Conservation (phyloP, 306 rosid species). For the Canavalia gladiata region DNA sequence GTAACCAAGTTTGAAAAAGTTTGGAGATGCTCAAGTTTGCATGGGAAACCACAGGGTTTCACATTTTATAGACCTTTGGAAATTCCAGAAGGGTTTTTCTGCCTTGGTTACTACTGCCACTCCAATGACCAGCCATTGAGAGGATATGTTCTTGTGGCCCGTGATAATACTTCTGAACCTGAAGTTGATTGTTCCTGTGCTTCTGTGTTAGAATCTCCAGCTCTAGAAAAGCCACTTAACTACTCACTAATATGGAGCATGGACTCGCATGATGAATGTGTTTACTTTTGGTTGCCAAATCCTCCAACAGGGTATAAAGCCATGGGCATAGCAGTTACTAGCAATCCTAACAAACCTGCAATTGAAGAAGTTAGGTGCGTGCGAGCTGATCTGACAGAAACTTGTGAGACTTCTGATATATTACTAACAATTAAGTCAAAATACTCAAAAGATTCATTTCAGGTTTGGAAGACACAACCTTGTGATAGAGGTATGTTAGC, state of each 20-base stretch:
- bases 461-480: slow-evolving; percentile 78
- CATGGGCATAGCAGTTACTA: slow-evolving; percentile 78
- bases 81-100: slow-evolving; percentile 78
- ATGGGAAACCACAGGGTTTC: slow-evolving; percentile 61
- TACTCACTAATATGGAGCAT: slow-evolving; percentile 77
- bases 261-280: slow-evolving; percentile 68
- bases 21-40: slow-evolving; percentile 63
- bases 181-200: slow-evolving; percentile 39
- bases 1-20: slow-evolving; percentile 67
- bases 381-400: slow-evolving; percentile 83
- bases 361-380: slow-evolving; percentile 75
- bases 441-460: slow-evolving; percentile 53
- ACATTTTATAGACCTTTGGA: slow-evolving; percentile 79
- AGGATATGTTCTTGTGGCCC: slow-evolving; percentile 80
- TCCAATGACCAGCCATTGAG: slow-evolving; percentile 66
- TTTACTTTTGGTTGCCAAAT: slow-evolving; percentile 87
- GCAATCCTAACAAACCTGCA: slow-evolving; percentile 63
- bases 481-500: slow-evolving; percentile 72
- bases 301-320: slow-evolving; percentile 86
- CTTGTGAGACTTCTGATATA: slow-evolving; percentile 67
- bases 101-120: slow-evolving; percentile 91
- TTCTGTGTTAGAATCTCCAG: slow-evolving; percentile 52
- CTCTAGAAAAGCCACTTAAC: slow-evolving; percentile 65
- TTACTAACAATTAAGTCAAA: slow-evolving; percentile 60
- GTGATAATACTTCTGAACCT: slow-evolving; percentile 50